Evolutionary conservation across 306 rosid species (phyloP).

Genomic region (Neltuma alba): DNA sequence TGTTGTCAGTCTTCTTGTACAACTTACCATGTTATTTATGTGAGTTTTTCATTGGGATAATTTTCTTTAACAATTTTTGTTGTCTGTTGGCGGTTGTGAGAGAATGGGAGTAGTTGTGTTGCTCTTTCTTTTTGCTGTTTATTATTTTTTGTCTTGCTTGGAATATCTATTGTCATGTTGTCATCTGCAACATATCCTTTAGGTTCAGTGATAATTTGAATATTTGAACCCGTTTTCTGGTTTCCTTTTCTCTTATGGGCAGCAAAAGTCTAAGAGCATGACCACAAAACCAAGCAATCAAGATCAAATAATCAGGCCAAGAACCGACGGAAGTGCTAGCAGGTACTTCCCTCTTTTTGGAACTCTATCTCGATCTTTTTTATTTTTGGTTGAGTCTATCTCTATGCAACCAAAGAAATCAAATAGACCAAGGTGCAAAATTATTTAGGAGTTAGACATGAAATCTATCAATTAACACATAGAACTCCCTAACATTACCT

Average conservation of each 20-base stretch:
- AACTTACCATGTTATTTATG: background rate
- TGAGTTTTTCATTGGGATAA: background rate
- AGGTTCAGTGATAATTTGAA: conserved; percentile 32
- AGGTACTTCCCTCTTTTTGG: conserved; percentile 51
- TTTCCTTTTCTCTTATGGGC: conserved; percentile 17
- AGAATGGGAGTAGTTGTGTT: background rate
- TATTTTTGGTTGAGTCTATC: background rate
- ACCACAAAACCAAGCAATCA: conserved; percentile 48
- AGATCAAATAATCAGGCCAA: conserved; percentile 45
- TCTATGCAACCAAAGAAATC: too few species aligned
- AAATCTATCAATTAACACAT: too few species aligned
- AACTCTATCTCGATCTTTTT: background rate
- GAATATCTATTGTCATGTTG: conserved; percentile 19
- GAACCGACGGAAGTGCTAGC: conserved; percentile 50
- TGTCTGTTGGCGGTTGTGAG: background rate
- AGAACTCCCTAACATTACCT: too few species aligned
- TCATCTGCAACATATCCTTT: conserved; percentile 22
- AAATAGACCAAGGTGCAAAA: too few species aligned
- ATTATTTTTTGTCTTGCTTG: background rate
- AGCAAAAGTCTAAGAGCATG: conserved; percentile 77
- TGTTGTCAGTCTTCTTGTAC: background rate
- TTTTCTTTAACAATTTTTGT: background rate
- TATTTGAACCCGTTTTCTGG: conserved; percentile 23
- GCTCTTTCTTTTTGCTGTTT: background rate
- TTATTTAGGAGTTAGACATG: too few species aligned